Percentiles rank a stretch among this genome's conserved stretches.
Evolutionary conservation across 495 filamentous ascomycete species (phyloP).

Genomic region (Annulohypoxylon moriforme): DNA sequence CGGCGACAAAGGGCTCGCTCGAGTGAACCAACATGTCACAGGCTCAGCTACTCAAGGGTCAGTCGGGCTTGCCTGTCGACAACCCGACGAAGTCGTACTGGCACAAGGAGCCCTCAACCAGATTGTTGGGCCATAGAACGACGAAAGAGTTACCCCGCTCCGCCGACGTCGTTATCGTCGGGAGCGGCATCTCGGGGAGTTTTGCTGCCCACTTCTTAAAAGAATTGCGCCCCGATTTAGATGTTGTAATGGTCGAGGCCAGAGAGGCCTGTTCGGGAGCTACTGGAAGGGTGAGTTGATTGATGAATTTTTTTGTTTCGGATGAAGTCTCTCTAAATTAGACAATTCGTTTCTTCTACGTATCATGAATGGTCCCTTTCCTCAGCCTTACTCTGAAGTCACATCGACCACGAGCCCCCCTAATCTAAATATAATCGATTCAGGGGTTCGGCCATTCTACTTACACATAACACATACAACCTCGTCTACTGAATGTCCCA

Average conservation of each 20-base stretch:
- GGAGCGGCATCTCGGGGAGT: slow-evolving; percentile 77
- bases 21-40: slow-evolving; percentile 35
- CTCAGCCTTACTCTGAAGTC: not conserved
- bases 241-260: slow-evolving; percentile 80
- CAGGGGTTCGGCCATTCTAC: not conserved
- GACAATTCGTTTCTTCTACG: not conserved
- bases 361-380: not conserved
- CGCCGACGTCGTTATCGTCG: slow-evolving; percentile 76
- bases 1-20: not conserved
- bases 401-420: not conserved
- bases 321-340: not conserved
- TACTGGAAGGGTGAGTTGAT: slow-evolving; percentile 71
- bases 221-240: slow-evolving; percentile 47
- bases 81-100: slow-evolving; percentile 78
- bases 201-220: slow-evolving; percentile 72
- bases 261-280: slow-evolving; percentile 83
- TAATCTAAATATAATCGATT: not conserved
- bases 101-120: slow-evolving; percentile 68
- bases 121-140: slow-evolving; percentile 68
- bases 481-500: not conserved
- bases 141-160: slow-evolving; percentile 69
- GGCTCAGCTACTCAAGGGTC: slow-evolving; percentile 37
- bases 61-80: slow-evolving; percentile 61
- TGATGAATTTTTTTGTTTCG: not conserved
- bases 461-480: slow-evolving; percentile 6